Evolutionary conservation across 495 filamentous ascomycete genomes (phyloP).

Genomic region (Penicillium dipodomyicola): DNA sequence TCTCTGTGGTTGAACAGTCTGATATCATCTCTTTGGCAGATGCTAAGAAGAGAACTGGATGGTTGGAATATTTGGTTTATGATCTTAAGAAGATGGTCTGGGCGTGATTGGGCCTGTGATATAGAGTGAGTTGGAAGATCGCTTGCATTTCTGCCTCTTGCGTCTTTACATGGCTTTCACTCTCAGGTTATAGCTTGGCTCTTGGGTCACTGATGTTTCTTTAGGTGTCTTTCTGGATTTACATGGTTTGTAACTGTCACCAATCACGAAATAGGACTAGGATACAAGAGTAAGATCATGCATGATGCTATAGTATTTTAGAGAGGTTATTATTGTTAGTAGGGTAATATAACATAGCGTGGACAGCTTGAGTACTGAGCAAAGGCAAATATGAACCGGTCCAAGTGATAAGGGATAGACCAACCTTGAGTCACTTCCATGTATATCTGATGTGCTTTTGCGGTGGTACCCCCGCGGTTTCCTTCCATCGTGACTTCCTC

Average conservation of each 20-base stretch:
- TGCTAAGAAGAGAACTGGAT: conserved; percentile 81
- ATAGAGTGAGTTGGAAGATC: background rate
- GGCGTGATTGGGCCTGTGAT: conserved; percentile 50
- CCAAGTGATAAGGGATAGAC: too few relatives aligned
- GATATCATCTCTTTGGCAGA: conserved; percentile 81
- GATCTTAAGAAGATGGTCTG: conserved; percentile 89
- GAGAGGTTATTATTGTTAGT: too few relatives aligned
- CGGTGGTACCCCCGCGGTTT: background rate
- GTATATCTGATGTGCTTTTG: background rate
- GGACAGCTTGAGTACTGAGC: too few relatives aligned
- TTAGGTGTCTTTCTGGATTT: background rate
- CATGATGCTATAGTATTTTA: too few relatives aligned
- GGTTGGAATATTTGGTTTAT: conserved; percentile 82
- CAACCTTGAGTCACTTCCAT: background rate
- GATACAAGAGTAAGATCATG: too few relatives aligned
- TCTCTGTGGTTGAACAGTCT: conserved; percentile 56
- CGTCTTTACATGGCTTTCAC: background rate
- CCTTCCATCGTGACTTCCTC: background rate
- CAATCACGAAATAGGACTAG: background rate
- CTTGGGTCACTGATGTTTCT: background rate
- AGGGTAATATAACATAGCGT: too few relatives aligned
- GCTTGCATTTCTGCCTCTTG: too few relatives aligned
- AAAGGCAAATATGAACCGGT: too few relatives aligned
- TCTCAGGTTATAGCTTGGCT: background rate
- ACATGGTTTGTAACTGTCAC: background rate